phyloP scores from a whole-genome alignment of 305 asterid species.

The Solanum hybrid region DNA sequence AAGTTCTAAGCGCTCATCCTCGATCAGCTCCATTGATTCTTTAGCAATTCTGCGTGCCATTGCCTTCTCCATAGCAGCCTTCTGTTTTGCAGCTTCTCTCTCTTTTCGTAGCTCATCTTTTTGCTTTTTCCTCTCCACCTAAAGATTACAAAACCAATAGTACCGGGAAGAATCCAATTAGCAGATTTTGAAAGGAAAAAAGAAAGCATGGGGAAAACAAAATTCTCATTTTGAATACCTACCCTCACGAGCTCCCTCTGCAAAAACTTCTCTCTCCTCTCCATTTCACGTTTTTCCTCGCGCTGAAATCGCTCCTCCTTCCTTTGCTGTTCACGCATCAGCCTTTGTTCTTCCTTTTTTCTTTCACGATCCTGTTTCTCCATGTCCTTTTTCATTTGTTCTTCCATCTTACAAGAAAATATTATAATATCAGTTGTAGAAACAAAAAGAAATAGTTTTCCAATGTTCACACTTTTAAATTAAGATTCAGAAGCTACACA shows the following conservation, averaged over 20 bases:
- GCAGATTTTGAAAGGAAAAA: background rate
- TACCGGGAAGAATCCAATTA: background rate
- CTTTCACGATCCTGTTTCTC: conserved; percentile 93
- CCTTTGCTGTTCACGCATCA: conserved; percentile 76
- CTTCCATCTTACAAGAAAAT: conserved; percentile 61
- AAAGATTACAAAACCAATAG: conserved; percentile 2
- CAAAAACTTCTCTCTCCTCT: conserved; percentile 85
- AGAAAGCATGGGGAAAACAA: background rate
- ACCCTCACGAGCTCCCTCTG: conserved; percentile 79
- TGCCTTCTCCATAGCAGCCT: conserved; percentile 87
- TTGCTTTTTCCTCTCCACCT: conserved; percentile 88
- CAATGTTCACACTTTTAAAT: background rate
- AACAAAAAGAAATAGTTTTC: background rate
- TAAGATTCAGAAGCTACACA: background rate
- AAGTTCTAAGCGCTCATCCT: conserved; percentile 94
- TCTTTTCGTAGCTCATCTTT: conserved; percentile 80
- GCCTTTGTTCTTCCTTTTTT: conserved; percentile 71
- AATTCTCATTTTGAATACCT: conserved; percentile 12
- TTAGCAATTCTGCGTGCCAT: conserved; percentile 87
- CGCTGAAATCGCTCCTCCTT: conserved; percentile 93
- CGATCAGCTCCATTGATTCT: conserved; percentile 92
- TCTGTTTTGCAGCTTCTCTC: conserved; percentile 78
- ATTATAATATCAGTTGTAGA: conserved; percentile 15
- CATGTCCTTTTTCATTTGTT: conserved; percentile 80
- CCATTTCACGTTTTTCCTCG: conserved; percentile 95